Conservation (phyloP, 2,329 filamentous ascomycete genomes). For the Lasiodiplodia citricola region DNA sequence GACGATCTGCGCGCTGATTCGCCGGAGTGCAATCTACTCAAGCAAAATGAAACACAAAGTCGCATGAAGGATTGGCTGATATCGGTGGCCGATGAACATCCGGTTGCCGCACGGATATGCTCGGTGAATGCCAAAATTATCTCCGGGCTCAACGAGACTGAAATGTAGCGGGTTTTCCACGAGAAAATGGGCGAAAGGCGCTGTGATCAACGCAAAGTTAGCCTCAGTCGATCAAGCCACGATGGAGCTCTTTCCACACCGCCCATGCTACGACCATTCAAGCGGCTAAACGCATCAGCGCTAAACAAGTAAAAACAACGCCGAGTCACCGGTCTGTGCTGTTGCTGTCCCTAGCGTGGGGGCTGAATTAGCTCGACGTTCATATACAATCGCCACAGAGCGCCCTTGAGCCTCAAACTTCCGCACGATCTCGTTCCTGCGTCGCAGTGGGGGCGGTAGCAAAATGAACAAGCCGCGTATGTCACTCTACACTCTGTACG, state of each 20-base stretch:
- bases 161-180: no score
- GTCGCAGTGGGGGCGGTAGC: neutral
- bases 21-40: neutral
- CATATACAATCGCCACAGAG: neutral
- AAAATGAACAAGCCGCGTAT: conserved; percentile 1
- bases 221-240: neutral
- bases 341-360: neutral
- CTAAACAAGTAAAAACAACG: neutral
- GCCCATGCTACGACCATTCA: neutral
- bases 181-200: no score
- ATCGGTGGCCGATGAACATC: neutral
- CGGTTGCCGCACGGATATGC: neutral
- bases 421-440: neutral
- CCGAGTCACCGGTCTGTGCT: neutral
- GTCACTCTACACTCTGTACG: neutral
- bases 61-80: neutral
- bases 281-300: neutral
- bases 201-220: neutral
- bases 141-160: no score
- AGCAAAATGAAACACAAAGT: neutral
- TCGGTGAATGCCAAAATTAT: neutral
- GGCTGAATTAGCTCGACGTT: neutral
- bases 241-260: neutral
- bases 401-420: neutral
- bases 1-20: neutral